A percentile compares a stretch with the other conserved stretches of the same genome.
Evolutionary conservation across 2,329 filamentous ascomycete genomes (phyloP).

Genomic region (Emmonsiellopsis sp.): DNA sequence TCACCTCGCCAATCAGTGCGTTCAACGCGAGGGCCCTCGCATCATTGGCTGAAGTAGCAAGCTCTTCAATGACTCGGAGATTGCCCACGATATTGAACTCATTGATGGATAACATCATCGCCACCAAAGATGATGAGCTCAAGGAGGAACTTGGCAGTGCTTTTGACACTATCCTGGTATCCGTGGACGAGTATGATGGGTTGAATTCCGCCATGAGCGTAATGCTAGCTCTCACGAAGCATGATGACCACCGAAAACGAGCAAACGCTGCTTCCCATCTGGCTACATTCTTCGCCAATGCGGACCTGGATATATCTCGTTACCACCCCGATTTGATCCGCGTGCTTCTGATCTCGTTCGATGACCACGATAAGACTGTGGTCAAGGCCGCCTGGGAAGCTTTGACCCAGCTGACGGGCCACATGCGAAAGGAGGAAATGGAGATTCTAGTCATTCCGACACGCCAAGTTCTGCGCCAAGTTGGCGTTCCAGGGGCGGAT

Average conservation of each 20-base stretch:
- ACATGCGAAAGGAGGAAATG: slow-evolving; percentile 95
- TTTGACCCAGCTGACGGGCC: slow-evolving; percentile 77
- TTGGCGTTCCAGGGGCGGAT: slow-evolving; percentile 77
- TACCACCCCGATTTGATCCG: slow-evolving; percentile 96
- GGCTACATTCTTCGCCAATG: slow-evolving; percentile 72
- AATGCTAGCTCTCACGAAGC: slow-evolving; percentile 76
- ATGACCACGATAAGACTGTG: slow-evolving; percentile 72
- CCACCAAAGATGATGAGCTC: slow-evolving; percentile 62
- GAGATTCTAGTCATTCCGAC: slow-evolving; percentile 82
- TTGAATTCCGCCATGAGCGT: slow-evolving; percentile 94
- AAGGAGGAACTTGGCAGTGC: slow-evolving; percentile 64
- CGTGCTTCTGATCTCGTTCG: slow-evolving; percentile 81
- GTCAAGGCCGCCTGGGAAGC: slow-evolving; percentile 86
- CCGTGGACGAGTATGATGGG: slow-evolving; percentile 92
- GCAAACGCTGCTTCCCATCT: slow-evolving; percentile 70
- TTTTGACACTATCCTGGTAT: slow-evolving; percentile 82
- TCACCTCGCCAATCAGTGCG: slow-evolving; percentile 77
- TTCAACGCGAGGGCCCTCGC: slow-evolving; percentile 95
- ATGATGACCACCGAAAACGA: slow-evolving; percentile 82
- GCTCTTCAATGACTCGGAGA: slow-evolving; percentile 80
- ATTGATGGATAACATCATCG: slow-evolving; percentile 84
- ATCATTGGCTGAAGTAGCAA: slow-evolving; percentile 84
- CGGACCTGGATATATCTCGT: slow-evolving; percentile 80
- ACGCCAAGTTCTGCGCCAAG: slow-evolving; percentile 73
- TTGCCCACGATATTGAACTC: slow-evolving; percentile 86